Evolutionary conservation across 768 basidiomycete genomes (phyloP), one percentile per base, ranked within the genome.

Genomic region (Tylopilus vinaceipallidus): DNA sequence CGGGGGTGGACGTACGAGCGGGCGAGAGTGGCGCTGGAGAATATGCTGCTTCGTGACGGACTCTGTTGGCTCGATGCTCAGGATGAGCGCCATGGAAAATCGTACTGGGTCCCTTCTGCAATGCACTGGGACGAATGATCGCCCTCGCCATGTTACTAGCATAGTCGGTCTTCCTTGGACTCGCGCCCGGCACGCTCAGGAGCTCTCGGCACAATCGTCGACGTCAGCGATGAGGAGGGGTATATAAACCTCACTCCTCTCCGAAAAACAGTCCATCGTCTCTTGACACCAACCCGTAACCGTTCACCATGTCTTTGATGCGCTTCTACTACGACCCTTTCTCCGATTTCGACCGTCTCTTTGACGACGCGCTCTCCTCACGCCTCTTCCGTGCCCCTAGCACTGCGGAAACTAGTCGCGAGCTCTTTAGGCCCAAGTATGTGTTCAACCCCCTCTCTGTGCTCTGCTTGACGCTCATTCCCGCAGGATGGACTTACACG

Each of bases 31-130:
- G 94, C 87, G 2, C 67, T 98, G 59, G 86, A 93, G 59, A 94
- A 95, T 54, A 94, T 95, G 84, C 78, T 95, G 13, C 75, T 91
- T 53, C 77, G 87, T 23, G 94, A 98, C 54, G 95, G 95, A 2
- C 72, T 95, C 22, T 95, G 91, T 50, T 99, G 97, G 97, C 63
- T 98, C 26, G 97, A 99, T 61, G 86, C 91, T 22, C 93, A 97
- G 68, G 91, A 88, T 45, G 81, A 83, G 56, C 65, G 63, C 14
- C 73, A 71, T 26, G 82, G 83, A 24, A 75, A 76, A 49, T 81
- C 83, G 20, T 95, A 92, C 64, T 98, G 93, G 93, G 76, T 95
- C 11, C 86, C 88, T 1, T 90, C 89, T 12, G 87, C 86, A 3
- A 88, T 95, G 79, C 78, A 79, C 50, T 97, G 91, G 91, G 87